phyloP scores from a whole-genome alignment of 768 basidiomycete genomes.

The Hemileccinum rubropunctum region DNA sequence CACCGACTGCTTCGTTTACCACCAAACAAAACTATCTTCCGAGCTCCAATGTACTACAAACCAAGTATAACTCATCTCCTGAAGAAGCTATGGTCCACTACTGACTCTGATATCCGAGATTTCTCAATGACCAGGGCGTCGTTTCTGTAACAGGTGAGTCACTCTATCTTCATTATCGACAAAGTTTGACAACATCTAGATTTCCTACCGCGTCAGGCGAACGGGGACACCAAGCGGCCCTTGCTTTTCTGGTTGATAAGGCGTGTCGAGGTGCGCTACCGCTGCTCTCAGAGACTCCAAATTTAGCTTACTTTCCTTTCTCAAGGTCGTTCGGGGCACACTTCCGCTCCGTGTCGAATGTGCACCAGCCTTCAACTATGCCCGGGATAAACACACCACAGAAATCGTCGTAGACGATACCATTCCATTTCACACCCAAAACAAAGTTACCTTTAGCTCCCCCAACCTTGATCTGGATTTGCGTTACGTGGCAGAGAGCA shows the following conservation, averaged over 20 bases:
- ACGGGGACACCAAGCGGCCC: slow-evolving; percentile 46
- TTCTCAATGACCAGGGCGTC: slow-evolving; percentile 86
- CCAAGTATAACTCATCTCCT: slow-evolving; percentile 47
- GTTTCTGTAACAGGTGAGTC: slow-evolving; percentile 71
- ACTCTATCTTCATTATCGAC: neutral
- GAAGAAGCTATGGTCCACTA: neutral
- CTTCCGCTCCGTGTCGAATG: slow-evolving; percentile 84
- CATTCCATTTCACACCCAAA: slow-evolving; percentile 37
- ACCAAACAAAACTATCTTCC: slow-evolving; percentile 85
- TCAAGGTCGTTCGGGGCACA: slow-evolving; percentile 74
- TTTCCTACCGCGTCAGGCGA: slow-evolving; percentile 68
- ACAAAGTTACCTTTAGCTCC: slow-evolving; percentile 64
- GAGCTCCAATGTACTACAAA: slow-evolving; percentile 81
- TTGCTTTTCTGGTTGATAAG: slow-evolving; percentile 84
- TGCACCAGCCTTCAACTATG: slow-evolving; percentile 96
- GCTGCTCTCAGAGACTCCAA: neutral
- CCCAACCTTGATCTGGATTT: slow-evolving; percentile 65
- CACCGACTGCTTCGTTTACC: slow-evolving; percentile 63
- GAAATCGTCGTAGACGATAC: slow-evolving; percentile 50
- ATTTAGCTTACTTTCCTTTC: neutral
- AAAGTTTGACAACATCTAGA: slow-evolving; percentile 41
- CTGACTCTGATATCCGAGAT: slow-evolving; percentile 36
- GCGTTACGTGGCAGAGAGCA: slow-evolving; percentile 64
- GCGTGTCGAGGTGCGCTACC: slow-evolving; percentile 58
- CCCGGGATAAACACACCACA: slow-evolving; percentile 69